Evolutionary conservation across 345 rosid genomes (phyloP).

Genomic region (Citrus mangshanensis): DNA sequence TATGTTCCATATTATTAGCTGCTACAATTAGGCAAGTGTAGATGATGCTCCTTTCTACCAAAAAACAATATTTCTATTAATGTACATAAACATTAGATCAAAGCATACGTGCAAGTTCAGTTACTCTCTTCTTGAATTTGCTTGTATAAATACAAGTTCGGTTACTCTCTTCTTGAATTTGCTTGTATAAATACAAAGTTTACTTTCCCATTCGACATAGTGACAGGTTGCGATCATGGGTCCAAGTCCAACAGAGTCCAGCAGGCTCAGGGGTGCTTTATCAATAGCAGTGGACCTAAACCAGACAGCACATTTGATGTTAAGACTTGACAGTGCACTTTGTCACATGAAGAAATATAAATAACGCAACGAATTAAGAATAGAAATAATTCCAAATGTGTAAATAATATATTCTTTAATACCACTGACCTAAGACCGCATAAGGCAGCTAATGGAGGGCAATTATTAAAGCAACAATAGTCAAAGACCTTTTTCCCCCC

Average conservation of each 20-base stretch:
- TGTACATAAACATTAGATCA: not conserved
- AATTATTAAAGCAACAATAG: not conserved
- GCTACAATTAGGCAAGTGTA: not conserved
- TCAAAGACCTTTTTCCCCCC: not conserved
- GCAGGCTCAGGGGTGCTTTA: too few species aligned
- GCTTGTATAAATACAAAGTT: not conserved
- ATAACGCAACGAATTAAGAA: too few species aligned
- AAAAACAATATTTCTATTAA: not conserved
- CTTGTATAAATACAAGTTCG: not conserved
- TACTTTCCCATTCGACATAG: too few species aligned
- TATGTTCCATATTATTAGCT: not conserved
- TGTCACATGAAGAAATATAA: too few species aligned
- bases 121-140: not conserved
- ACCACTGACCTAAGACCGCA: not conserved
- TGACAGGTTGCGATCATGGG: too few species aligned
- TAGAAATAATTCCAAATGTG: not conserved
- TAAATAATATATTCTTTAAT: not conserved
- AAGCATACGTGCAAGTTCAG: not conserved
- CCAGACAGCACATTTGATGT: conserved; percentile 2
- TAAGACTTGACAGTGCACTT: too few species aligned
- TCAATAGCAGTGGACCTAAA: conserved; percentile 1
- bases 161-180: not conserved
- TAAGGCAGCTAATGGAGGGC: not conserved
- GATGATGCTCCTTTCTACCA: not conserved
- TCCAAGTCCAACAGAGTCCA: too few species aligned